Evolutionary conservation across 805 yeast genomes (phyloP).

Genomic region (Schwanniomyces vanrijiae): DNA sequence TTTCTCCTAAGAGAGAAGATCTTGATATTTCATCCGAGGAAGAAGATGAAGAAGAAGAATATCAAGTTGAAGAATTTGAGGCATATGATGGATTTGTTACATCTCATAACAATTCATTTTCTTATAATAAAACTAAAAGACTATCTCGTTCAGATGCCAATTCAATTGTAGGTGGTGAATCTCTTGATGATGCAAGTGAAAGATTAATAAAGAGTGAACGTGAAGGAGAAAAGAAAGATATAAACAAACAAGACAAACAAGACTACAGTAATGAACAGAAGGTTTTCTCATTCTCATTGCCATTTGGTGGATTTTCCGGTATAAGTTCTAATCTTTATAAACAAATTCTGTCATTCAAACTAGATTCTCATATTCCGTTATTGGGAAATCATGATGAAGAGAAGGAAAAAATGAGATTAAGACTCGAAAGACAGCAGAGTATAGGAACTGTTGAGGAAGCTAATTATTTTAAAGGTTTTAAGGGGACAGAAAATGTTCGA

Average conservation of each 20-base stretch:
- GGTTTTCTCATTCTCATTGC: conserved; percentile 58
- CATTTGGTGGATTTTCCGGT: conserved; percentile 48
- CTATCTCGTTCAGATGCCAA: conserved; percentile 36
- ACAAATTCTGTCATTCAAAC: conserved; percentile 21
- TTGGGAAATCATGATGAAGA: conserved; percentile 10
- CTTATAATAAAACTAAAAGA: conserved; percentile 5
- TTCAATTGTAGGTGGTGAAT: conserved; percentile 53
- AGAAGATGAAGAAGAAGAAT: background rate
- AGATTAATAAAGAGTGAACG: conserved; percentile 12
- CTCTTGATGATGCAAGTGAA: conserved; percentile 17
- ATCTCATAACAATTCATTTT: background rate
- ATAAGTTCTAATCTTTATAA: conserved; percentile 27
- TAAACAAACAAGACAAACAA: background rate
- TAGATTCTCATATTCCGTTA: conserved; percentile 23
- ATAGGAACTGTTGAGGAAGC: conserved; percentile 67
- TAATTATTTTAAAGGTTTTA: conserved; percentile 49
- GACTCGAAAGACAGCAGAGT: conserved; percentile 53
- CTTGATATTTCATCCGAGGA: background rate
- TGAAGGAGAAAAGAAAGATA: conserved; percentile 8
- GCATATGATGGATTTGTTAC: background rate
- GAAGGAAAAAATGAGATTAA: conserved; percentile 33
- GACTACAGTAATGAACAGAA: conserved; percentile 27
- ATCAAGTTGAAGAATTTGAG: conserved; percentile 3
- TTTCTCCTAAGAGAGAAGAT: background rate
- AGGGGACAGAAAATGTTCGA: conserved; percentile 65